Percentiles rank a stretch among this genome's conserved stretches.
Evolutionary conservation across 1,284 basidiomycete species (phyloP).

Genomic region (Limonomyces culmigenus): DNA sequence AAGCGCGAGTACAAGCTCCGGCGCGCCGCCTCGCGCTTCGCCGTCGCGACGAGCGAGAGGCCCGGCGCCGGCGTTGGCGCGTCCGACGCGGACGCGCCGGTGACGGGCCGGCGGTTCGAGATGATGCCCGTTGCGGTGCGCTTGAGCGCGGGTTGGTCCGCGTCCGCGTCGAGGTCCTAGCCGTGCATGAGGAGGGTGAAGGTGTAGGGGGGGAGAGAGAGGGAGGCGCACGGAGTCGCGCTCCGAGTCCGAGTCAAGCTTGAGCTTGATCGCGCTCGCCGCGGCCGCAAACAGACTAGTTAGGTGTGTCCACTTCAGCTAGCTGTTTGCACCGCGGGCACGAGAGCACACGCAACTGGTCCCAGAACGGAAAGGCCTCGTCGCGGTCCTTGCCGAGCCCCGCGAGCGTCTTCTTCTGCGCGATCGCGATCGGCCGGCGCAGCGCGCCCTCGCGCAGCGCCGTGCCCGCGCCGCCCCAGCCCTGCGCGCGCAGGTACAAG

Average conservation of each 20-base stretch:
- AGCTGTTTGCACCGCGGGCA: conserved; percentile 1
- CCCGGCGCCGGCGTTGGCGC: conserved; percentile 26
- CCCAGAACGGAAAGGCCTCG: conserved; percentile 92
- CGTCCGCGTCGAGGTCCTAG: too few relatives aligned
- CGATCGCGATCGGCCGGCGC: conserved; percentile 54
- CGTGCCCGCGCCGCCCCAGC: conserved; percentile 75
- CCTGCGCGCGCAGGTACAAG: conserved; percentile 64
- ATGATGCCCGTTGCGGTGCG: conserved; percentile 65
- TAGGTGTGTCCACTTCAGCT: conserved; percentile 1
- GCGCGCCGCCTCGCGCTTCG: conserved; percentile 66
- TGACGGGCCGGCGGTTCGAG: conserved; percentile 46
- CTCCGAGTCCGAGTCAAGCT: conserved; percentile 33
- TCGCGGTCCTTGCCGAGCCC: conserved; percentile 86
- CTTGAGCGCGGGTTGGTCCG: conserved; percentile 16
- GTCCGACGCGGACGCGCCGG: conserved; percentile 33
- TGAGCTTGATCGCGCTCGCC: conserved; percentile 61
- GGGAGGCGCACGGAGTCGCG: conserved; percentile 14
- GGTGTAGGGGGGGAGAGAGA: not conserved
- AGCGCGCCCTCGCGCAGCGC: conserved; percentile 56
- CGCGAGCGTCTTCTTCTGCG: conserved; percentile 69
- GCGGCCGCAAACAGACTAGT: conserved; percentile 61
- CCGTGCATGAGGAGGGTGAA: too few relatives aligned
- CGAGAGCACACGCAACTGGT: conserved; percentile 48
- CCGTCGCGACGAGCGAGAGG: conserved; percentile 39
- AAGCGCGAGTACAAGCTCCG: conserved; percentile 66